phyloP scores from a whole-genome alignment of 2,329 filamentous ascomycete species.

The Fusarium continuum region DNA sequence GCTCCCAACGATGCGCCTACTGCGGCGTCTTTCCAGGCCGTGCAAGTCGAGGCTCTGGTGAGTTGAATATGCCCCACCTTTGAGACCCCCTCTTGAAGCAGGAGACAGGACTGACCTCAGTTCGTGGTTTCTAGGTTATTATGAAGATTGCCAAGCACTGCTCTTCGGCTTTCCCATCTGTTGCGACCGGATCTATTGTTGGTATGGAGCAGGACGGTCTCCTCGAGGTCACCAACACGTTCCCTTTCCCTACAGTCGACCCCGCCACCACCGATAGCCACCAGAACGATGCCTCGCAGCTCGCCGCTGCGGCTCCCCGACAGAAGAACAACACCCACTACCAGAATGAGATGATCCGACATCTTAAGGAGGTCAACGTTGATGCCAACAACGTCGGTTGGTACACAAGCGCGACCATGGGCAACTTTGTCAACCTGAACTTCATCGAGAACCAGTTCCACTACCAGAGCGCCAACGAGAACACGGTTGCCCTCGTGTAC shows the following conservation, averaged over 20 bases:
- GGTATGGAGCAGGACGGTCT: conserved; percentile 87
- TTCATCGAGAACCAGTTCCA: conserved; percentile 98
- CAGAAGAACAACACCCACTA: conserved; percentile 90
- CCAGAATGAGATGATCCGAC: conserved; percentile 96
- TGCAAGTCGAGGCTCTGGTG: conserved; percentile 95
- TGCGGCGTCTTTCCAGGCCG: conserved; percentile 75
- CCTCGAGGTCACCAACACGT: conserved; percentile 93
- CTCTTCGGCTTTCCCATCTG: conserved; percentile 85
- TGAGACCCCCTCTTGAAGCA: conserved; percentile 40
- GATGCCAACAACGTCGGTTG: conserved; percentile 98
- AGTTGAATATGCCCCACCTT: conserved; percentile 54
- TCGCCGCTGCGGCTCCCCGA: conserved; percentile 87
- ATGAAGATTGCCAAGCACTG: conserved; percentile 99
- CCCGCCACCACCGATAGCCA: conserved; percentile 73
- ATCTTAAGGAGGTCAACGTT: conserved; percentile 95
- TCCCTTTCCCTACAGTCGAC: conserved; percentile 90
- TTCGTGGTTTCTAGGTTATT: conserved; percentile 70
- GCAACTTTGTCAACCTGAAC: conserved; percentile 94
- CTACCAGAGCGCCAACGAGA: conserved; percentile 96
- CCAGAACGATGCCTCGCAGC: conserved; percentile 77
- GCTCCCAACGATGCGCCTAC: conserved; percentile 61
- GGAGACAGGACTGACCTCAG: conserved; percentile 35
- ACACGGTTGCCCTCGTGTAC: conserved; percentile 88
- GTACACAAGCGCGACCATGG: conserved; percentile 99
- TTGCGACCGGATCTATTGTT: conserved; percentile 88